Base-by-base conservation (phyloP, 306 rosid species). In the Herpetospermum pedunculosum region DNA sequence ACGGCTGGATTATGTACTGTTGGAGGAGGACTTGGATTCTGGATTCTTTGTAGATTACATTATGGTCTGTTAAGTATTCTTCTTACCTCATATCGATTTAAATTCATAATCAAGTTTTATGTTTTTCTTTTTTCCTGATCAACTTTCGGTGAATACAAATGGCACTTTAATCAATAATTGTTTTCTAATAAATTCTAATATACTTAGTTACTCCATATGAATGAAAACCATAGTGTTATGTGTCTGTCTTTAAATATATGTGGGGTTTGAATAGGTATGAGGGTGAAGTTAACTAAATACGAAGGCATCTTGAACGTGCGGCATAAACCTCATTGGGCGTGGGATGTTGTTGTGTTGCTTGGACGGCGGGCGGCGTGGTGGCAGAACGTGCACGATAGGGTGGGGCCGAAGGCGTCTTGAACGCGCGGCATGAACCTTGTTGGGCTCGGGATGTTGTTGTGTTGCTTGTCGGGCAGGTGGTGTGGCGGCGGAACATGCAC, bases 31-130 rank as follows among this genome's bases (percentile, higher is more conserved):
- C 81, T 94, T 54, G 88, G 79, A 29, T 91, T 91, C 84, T 94
- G 98, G 97, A 67, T 91, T 75, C 97, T 94, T 53, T 88, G 97
- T 67, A 79, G 96, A 75, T 63, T 94, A 84, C 97, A 94, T 63
- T 91, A 91, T 34, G 98, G 98, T 94, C 41, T 41, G 89, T 81
- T 65, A 23, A 68, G 25, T 68, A 68, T 38, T 25, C 19, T 68
- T 68, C 54, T 41, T 52, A 21, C 21, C 75, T 54, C 8, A 4
- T 48, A 15, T 49, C 23, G 18, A 2, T 73, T 73, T 12, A 73
- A 6, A 6, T 43, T 23, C 23, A 73, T 21, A 12, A 75, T 21
- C 59, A 37, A 37, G 41, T 68, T 55, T 60, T 46, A 37, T 75
- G 70, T 37, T 53, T 9, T 43, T 34, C 29, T 3, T 14, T 72